These are phyloP conservation scores for Nicotiana benthamiana DNA, from an alignment of 257 asterid species.

Conservation along the genomic window DNA sequence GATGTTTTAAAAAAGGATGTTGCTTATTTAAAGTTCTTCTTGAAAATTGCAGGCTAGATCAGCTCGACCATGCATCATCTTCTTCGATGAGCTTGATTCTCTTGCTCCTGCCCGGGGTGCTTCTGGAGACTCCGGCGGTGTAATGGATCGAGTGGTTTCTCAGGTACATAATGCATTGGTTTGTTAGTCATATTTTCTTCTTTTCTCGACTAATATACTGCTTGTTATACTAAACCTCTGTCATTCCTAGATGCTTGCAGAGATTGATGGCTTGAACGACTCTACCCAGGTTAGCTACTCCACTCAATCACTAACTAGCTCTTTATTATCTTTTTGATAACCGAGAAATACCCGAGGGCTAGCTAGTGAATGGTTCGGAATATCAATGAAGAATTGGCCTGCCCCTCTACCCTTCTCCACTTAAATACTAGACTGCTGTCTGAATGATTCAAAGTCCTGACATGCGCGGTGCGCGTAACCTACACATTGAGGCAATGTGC, in stretches of 20 bases:
- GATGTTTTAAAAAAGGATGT: neutral
- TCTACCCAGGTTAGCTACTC: conserved; percentile 58
- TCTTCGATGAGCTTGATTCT: conserved; percentile 95
- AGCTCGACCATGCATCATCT: conserved; percentile 96
- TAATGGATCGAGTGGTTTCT: conserved; percentile 97
- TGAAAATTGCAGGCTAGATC: conserved; percentile 71
- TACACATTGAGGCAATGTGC: neutral
- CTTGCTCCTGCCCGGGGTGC: conserved; percentile 99
- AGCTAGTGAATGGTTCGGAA: neutral
- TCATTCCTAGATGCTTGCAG: conserved; percentile 80
- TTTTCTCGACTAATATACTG: neutral
- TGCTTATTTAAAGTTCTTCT: neutral
- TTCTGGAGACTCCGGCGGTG: conserved; percentile 98
- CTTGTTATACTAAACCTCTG: conserved; percentile 12
- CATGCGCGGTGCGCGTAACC: neutral
- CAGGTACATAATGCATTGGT: conserved; percentile 45
- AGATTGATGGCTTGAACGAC: conserved; percentile 91
- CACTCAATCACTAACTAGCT: neutral
- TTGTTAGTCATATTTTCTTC: neutral
- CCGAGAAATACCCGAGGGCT: neutral
- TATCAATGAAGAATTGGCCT: neutral
- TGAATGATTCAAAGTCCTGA: neutral
- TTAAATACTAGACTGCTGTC: neutral
- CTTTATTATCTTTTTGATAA: neutral
- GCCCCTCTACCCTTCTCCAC: neutral